Base-by-base conservation (phyloP, 1,284 basidiomycete species). In the Fomes fomentarius region DNA sequence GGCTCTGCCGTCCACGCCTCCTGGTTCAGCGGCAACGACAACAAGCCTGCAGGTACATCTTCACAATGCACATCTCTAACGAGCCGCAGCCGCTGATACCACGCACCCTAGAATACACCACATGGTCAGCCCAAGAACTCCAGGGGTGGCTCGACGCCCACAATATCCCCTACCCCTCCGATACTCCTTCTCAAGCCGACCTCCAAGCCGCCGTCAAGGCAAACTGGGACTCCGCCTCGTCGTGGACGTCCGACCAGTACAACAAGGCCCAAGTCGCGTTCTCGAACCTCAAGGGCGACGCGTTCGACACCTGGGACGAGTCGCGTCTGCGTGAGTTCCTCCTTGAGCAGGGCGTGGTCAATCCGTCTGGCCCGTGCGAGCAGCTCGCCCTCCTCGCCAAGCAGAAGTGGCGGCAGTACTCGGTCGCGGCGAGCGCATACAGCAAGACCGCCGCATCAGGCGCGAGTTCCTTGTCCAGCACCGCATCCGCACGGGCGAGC, bases 291-390 rank as follows among this genome's bases (percentile, higher is more conserved):
- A 78, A 82, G 68, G 74, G 79, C 6, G 71, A 77, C n/a, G 69
- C 79, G 2, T 87, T 89, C 54, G 85, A 89, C 49, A 72, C 74
- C 5, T 96, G 93, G 93, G 84, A 91, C 65, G 93, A 96, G 67
- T 87, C 84, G 25, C 80, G 81, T 43, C 77, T 96, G 25, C 83
- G 93, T 63, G 76, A 89, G 61, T 96, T 89, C 73, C 78, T 97
- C n/a, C 81, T 96, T 54, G 84, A 93, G 66, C 87, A 94, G 60
- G 94, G 94, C 41, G 78, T 96, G 57, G 84, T 96, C 41, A 83
- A 87, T 15, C 94, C 94, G 12, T 80, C 81, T 22, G 88, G 90
- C 3, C 85, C 86, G 3, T 79, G 82, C 51, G 94, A 96, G 67
- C 83, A 94, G 67, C 84, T 97, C 28, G 77, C 87, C 15, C 74